Percentiles rank a stretch among this genome's conserved stretches.
Evolutionary conservation across 1,284 basidiomycete genomes (phyloP).

Genomic region (Pseudozyma flocculosa): DNA sequence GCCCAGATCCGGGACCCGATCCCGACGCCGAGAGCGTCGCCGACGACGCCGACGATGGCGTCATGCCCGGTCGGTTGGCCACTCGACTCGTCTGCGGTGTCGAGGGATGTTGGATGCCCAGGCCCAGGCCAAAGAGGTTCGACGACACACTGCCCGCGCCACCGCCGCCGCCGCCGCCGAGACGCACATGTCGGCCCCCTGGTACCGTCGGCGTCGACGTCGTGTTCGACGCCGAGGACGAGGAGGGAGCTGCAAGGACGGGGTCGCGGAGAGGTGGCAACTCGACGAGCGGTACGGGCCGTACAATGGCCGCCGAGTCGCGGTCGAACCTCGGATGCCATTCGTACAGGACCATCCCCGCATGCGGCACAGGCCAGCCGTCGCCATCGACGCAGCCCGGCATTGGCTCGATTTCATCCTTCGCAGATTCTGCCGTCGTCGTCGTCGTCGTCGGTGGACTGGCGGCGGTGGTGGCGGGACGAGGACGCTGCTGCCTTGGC

Average conservation of each 20-base stretch:
- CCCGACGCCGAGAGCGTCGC: background rate
- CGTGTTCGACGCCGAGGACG: background rate
- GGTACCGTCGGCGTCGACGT: constrained; percentile 6
- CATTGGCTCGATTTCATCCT: no score
- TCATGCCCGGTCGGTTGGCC: background rate
- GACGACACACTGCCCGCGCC: no score
- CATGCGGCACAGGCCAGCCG: constrained; percentile 5
- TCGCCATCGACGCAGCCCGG: no score
- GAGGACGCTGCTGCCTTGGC: background rate
- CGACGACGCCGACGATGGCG: background rate
- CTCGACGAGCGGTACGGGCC: constrained; percentile 13
- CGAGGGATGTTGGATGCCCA: no score
- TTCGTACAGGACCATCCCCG: constrained; percentile 3
- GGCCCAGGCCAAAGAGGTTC: no score
- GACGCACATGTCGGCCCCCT: constrained; percentile 13
- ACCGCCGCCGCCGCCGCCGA: no score
- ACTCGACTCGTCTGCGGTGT: no score
- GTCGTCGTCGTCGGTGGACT: background rate
- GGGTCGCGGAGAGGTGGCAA: constrained; percentile 17
- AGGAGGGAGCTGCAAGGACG: no score
- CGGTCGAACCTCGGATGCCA: constrained; percentile 35
- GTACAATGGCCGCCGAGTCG: constrained; percentile 16
- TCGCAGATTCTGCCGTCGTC: background rate
- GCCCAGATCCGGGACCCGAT: background rate
- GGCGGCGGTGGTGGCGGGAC: constrained; percentile 2